Conservation (phyloP, 2,329 filamentous ascomycete genomes). For the Rhinocladiella similis region DNA sequence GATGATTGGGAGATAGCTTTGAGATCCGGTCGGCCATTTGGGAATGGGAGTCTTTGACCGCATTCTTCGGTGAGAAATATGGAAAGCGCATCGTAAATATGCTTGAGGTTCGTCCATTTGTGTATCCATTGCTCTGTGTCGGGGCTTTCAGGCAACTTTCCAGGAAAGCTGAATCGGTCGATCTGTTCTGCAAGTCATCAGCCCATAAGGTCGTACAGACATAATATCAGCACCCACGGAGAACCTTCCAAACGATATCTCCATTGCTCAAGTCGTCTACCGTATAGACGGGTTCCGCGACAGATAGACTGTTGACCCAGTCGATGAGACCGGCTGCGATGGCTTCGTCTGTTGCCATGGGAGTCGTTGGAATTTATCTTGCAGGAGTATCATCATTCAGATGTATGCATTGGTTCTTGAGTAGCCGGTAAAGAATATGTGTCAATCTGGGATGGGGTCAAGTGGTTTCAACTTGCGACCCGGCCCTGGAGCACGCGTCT, state of each 20-base stretch:
- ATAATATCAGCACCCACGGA: slow-evolving; percentile 28
- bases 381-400: slow-evolving; percentile 18
- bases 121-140: slow-evolving; percentile 48
- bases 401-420: neutral
- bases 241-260: slow-evolving; percentile 47
- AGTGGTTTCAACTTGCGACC: slow-evolving; percentile 13
- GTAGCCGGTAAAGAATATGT: neutral
- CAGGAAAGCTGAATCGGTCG: slow-evolving; percentile 49
- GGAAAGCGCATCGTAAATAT: slow-evolving; percentile 47
- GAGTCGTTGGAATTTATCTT: slow-evolving; percentile 9
- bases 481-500: neutral
- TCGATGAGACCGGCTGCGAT: slow-evolving; percentile 47
- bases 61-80: slow-evolving; percentile 48
- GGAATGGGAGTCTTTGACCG: slow-evolving; percentile 43
- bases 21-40: slow-evolving; percentile 46
- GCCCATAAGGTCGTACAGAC: neutral
- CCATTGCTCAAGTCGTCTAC: slow-evolving; percentile 45
- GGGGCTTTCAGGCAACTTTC: slow-evolving; percentile 47
- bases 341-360: slow-evolving; percentile 47
- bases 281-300: slow-evolving; percentile 27
- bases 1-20: slow-evolving; percentile 47
- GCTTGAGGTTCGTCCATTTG: slow-evolving; percentile 51
- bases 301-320: slow-evolving; percentile 40
- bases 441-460: neutral
- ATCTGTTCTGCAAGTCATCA: slow-evolving; percentile 43